These are phyloP conservation scores for Solanum sejunctum DNA, from an alignment of 257 asterid genomes.

Conservation along the genomic window DNA sequence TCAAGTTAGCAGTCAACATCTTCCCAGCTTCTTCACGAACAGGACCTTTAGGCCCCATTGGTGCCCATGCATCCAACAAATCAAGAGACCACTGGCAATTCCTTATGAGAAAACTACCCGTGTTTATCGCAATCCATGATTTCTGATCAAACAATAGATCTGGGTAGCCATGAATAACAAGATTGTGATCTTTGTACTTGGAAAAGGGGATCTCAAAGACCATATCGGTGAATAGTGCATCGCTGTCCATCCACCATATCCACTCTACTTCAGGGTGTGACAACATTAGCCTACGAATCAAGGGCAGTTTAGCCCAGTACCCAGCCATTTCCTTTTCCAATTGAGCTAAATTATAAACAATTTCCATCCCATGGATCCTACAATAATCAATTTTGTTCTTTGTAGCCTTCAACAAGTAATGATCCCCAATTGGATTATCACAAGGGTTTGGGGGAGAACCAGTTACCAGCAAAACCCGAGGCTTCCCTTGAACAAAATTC, in stretches of 20 bases:
- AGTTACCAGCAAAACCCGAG: slow-evolving; percentile 70
- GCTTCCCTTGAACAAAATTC: slow-evolving; percentile 42
- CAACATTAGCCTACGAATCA: slow-evolving; percentile 72
- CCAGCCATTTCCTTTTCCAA: slow-evolving; percentile 84
- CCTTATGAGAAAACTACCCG: slow-evolving; percentile 76
- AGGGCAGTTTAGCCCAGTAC: slow-evolving; percentile 81
- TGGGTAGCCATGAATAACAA: slow-evolving; percentile 80
- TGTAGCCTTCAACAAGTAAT: slow-evolving; percentile 56
- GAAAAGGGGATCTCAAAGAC: slow-evolving; percentile 53
- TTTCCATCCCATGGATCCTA: slow-evolving; percentile 90
- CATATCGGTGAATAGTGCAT: slow-evolving; percentile 90
- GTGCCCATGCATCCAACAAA: slow-evolving; percentile 91
- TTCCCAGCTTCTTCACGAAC: slow-evolving; percentile 82
- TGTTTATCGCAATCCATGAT: slow-evolving; percentile 85
- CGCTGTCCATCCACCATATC: slow-evolving; percentile 99
- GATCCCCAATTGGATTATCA: slow-evolving; percentile 87
- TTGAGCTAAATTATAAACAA: slow-evolving; percentile 84
- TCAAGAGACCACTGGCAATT: slow-evolving; percentile 95
- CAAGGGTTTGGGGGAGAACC: slow-evolving; percentile 84
- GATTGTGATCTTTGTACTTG: slow-evolving; percentile 48
- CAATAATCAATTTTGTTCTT: slow-evolving; percentile 95
- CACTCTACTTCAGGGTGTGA: slow-evolving; percentile 96
- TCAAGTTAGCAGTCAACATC: slow-evolving; percentile 66
- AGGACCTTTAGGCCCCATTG: slow-evolving; percentile 88
- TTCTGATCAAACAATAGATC: slow-evolving; percentile 68